Percentiles rank a stretch among this genome's conserved stretches.
Evolutionary conservation across 192 early-diverging fungal genomes (phyloP).

Genomic region (Nowakowskiella sp.): DNA sequence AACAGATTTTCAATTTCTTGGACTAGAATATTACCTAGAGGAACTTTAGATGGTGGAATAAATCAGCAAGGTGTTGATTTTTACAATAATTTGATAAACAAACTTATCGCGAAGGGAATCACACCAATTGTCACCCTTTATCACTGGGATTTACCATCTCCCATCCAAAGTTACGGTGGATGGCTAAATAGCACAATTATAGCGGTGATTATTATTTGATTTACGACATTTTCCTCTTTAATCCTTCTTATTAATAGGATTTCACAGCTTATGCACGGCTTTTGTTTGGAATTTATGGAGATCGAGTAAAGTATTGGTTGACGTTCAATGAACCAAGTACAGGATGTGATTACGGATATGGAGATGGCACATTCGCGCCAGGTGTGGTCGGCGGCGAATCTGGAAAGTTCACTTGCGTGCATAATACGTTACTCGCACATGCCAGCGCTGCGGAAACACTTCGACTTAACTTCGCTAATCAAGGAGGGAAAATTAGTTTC

Average conservation of each 20-base stretch:
- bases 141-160: background rate
- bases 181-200: slow-evolving; percentile 10
- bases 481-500: background rate
- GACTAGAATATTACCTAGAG: background rate
- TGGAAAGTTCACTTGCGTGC: background rate
- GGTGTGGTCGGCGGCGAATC: background rate
- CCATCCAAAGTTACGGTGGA: background rate
- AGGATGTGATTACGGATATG: slow-evolving; percentile 18
- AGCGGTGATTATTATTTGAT: too few relatives aligned
- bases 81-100: background rate
- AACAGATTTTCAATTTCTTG: background rate
- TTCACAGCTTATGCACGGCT: slow-evolving; percentile 24
- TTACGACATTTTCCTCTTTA: too few relatives aligned
- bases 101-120: background rate
- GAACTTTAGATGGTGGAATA: background rate
- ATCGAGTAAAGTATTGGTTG: slow-evolving; percentile 21
- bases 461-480: background rate
- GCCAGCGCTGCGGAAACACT: background rate
- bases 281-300: slow-evolving; percentile 16
- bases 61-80: background rate
- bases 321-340: slow-evolving; percentile 31
- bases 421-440: background rate
- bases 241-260: too few relatives aligned
- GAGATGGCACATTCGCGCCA: slow-evolving; percentile 8
- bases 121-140: background rate